These are phyloP conservation scores for Ottelia alismoides DNA, from an alignment of 106 monocot species.

Conservation along the genomic window DNA sequence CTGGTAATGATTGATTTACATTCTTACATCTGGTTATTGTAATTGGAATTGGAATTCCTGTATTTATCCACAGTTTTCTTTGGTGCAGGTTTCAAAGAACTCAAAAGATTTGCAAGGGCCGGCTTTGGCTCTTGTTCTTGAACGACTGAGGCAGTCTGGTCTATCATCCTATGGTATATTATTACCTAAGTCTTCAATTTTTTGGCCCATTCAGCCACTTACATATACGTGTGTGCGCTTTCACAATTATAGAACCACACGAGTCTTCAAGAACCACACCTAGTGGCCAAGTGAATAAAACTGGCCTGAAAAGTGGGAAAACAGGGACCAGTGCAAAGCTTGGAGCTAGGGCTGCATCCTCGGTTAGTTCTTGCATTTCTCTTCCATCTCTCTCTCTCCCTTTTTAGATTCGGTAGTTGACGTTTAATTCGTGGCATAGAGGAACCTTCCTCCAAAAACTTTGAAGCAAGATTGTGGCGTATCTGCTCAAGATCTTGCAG, in stretches of 20 bases:
- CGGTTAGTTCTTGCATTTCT: slow-evolving; percentile 16
- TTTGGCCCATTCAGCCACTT: too few relatives aligned
- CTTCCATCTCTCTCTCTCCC: background rate
- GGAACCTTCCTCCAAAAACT: slow-evolving; percentile 37
- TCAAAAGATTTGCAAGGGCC: slow-evolving; percentile 78
- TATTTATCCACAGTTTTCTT: too few relatives aligned
- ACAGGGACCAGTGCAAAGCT: slow-evolving; percentile 24
- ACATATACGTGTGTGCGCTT: too few relatives aligned
- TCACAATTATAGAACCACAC: slow-evolving; percentile 28
- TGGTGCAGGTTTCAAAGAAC: slow-evolving; percentile 76
- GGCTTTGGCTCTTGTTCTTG: slow-evolving; percentile 59
- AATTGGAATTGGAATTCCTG: too few relatives aligned
- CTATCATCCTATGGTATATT: too few relatives aligned
- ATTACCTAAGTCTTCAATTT: too few relatives aligned
- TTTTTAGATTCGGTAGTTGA: background rate
- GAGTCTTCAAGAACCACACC: slow-evolving; percentile 36
- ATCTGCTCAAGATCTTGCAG: slow-evolving; percentile 72
- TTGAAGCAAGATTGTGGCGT: slow-evolving; percentile 50
- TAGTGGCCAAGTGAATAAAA: slow-evolving; percentile 32
- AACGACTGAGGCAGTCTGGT: slow-evolving; percentile 54
- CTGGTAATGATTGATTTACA: slow-evolving; percentile 31
- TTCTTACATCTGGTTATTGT: background rate
- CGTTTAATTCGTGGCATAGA: slow-evolving; percentile 21
- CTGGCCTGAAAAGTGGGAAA: slow-evolving; percentile 46
- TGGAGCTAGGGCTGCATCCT: slow-evolving; percentile 33